Evolutionary conservation across 2,329 filamentous ascomycete genomes (phyloP).

Genomic region (Trichoderma sp.): DNA sequence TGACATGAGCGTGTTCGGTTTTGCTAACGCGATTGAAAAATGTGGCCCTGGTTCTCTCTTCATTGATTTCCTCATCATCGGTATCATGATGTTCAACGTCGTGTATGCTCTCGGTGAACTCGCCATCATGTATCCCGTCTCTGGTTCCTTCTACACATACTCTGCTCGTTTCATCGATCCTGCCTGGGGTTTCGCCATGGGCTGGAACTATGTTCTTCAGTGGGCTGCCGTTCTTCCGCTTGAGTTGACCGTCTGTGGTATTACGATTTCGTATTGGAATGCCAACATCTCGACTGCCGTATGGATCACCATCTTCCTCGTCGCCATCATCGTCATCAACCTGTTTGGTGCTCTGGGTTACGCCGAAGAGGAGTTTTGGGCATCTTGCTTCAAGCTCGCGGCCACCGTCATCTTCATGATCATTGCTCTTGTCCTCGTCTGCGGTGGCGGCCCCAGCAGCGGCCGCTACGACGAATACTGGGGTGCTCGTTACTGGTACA

Average conservation of each 20-base stretch:
- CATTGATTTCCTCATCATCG: constrained; percentile 50
- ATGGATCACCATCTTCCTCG: constrained; percentile 28
- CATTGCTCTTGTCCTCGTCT: constrained; percentile 53
- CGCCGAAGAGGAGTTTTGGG: constrained; percentile 31
- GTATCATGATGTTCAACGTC: constrained; percentile 56
- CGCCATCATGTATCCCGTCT: constrained; percentile 59
- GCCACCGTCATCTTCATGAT: constrained; percentile 58
- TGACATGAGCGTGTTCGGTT: not conserved
- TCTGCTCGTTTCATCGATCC: constrained; percentile 61
- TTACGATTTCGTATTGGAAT: constrained; percentile 56
- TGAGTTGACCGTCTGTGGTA: constrained; percentile 50
- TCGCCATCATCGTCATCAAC: constrained; percentile 46
- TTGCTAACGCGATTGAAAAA: not conserved
- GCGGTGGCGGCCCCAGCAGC: constrained; percentile 53
- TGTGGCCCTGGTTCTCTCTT: constrained; percentile 38
- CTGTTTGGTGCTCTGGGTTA: constrained; percentile 48
- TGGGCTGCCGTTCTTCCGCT: constrained; percentile 51
- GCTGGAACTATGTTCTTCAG: constrained; percentile 52
- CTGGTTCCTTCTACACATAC: constrained; percentile 61
- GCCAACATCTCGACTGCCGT: constrained; percentile 41
- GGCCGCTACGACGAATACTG: constrained; percentile 43
- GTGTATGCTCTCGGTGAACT: constrained; percentile 60
- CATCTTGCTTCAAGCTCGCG: constrained; percentile 49
- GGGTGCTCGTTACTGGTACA: constrained; percentile 45
- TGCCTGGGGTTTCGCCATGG: constrained; percentile 57